phyloP scores from a whole-genome alignment of 257 asterid species.

The Capsicum pubescens region DNA sequence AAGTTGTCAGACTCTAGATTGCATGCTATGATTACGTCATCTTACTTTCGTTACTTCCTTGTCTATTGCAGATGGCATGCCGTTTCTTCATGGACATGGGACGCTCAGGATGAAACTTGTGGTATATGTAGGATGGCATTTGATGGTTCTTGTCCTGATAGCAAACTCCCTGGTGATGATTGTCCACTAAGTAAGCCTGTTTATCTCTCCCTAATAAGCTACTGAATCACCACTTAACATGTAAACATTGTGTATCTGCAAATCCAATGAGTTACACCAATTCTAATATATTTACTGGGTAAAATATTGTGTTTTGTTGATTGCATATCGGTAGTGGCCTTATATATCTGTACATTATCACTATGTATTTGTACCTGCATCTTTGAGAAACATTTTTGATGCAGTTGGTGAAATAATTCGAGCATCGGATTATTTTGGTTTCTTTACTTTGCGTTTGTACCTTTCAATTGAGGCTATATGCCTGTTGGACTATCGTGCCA shows the following conservation, averaged over 20 bases:
- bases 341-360: background rate
- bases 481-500: background rate
- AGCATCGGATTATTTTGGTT: background rate
- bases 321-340: background rate
- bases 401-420: slow-evolving; percentile 3
- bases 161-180: slow-evolving; percentile 92
- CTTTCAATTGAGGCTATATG: background rate
- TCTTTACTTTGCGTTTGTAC: background rate
- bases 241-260: background rate
- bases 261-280: background rate
- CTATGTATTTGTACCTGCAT: background rate
- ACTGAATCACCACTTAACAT: background rate
- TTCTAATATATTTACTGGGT: background rate
- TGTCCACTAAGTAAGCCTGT: slow-evolving; percentile 76
- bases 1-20: background rate
- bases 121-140: slow-evolving; percentile 93
- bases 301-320: background rate
- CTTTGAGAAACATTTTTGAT: slow-evolving; percentile 15
- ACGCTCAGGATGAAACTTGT: slow-evolving; percentile 94
- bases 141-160: slow-evolving; percentile 92
- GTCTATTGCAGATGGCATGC: slow-evolving; percentile 71
- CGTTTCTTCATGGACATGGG: slow-evolving; percentile 97
- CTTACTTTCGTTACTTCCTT: background rate
- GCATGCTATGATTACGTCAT: slow-evolving; percentile 9
- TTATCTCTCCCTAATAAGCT: background rate